Evolutionary conservation across 805 yeast species (phyloP), one percentile per base, ranked within the genome.

Genomic region (Ascoidea tarda): DNA sequence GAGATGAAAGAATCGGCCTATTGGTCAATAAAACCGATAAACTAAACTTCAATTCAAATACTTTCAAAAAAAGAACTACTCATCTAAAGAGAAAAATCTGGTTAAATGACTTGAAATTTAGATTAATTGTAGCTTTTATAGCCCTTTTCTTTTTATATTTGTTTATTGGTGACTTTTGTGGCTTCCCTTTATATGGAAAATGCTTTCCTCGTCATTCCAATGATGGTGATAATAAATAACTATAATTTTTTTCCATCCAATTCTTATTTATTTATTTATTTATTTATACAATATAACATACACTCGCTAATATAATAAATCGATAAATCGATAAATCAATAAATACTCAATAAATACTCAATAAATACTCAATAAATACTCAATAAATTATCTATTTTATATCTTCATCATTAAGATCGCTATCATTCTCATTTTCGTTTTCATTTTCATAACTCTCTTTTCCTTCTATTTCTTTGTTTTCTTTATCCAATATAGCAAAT

Each of bases 11-110:
- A 53, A 76, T 84, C 57, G 74, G 75, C 58, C 63, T 74, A 45
- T 70, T 84, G 58, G 87, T 85, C 32, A 82, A 79, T 63, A 85
- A 85, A 62, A 85, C 93, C 2, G 84, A 82, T 58, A 70, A 78
- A 50, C 73, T 85, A 65, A 82, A 78, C 55, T 69, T 75, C 28
- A 74, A 78, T 28, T 76, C 88, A 2, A 75, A 69, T 66, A 72
- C 82, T 28, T 84, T 84, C 63, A 77, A 84, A 55, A 76, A 81
- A 55, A 70, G 78, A 54, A 81, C 90, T 1, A 74, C 75, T 31
- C 68, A 72, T 49, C 72, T 83, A 16, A 77, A 75, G 57, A 66
- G 85, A 32, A 72, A 69, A 53, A 71, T 84, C 73, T 81, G 89
- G 86, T 72, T 79, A 71, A 68, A 73, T 49, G 79, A 74, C 50